These are phyloP conservation scores for Marasmius sp. DNA, from an alignment of 1,284 basidiomycete genomes.

Conservation along the genomic window DNA sequence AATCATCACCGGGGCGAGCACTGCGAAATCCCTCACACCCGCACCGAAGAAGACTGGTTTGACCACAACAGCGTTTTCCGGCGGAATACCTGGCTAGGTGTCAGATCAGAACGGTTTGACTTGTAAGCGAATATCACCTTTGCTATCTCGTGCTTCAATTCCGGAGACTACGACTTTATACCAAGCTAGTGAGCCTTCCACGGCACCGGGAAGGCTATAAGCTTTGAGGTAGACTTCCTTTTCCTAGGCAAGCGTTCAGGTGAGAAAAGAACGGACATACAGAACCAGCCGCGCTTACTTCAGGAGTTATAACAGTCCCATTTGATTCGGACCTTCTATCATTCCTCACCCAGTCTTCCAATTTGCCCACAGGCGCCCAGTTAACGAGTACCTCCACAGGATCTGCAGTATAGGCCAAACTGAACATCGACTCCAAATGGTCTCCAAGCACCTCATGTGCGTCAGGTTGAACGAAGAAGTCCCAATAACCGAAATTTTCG, in stretches of 20 bases:
- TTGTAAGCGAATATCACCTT: conserved; percentile 19
- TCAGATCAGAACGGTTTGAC: background rate
- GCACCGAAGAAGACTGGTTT: conserved; percentile 36
- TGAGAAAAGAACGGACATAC: background rate
- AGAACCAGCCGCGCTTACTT: background rate
- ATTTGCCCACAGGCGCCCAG: conserved; percentile 27
- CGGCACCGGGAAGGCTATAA: conserved; percentile 18
- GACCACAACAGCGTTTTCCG: conserved; percentile 19
- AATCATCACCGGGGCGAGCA: conserved; percentile 19
- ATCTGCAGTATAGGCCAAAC: conserved; percentile 25
- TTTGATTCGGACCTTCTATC: conserved; percentile 16
- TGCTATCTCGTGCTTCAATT: conserved; percentile 10
- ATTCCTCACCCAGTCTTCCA: conserved; percentile 29
- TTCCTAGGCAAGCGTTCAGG: conserved; percentile 18
- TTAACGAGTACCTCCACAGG: conserved; percentile 16
- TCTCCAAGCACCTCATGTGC: conserved; percentile 28
- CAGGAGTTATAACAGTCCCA: conserved; percentile 9
- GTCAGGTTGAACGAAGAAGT: conserved; percentile 31
- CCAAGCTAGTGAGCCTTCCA: conserved; percentile 7
- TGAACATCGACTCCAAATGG: conserved; percentile 23
- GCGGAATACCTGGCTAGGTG: conserved; percentile 20
- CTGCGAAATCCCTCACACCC: conserved; percentile 27
- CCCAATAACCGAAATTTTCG: conserved; percentile 35
- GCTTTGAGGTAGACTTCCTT: conserved; percentile 20
- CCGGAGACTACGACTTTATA: conserved; percentile 3